Evolutionary conservation across 164 flowering plant genomes (phyloP), one percentile per base, ranked within the genome.

Genomic region (Tetracentron sinense): DNA sequence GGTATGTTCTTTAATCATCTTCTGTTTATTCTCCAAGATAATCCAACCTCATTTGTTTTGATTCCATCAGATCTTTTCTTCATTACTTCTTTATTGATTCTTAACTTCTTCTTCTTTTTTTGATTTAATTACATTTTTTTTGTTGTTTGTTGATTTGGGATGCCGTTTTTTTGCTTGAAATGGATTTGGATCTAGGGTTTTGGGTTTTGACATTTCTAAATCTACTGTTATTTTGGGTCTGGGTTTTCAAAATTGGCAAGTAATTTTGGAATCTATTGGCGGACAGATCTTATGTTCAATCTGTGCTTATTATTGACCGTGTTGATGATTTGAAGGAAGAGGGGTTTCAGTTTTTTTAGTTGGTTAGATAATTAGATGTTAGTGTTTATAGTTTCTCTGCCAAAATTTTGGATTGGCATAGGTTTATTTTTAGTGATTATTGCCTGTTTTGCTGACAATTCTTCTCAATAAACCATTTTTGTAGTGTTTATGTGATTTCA

Each of bases 141-240:
- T 22, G 50, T 25, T n/a, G n/a, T n/a, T n/a, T n/a, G n/a, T n/a
- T n/a, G 16, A 58, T 21, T 60, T 42, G 53, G 2, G 21, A 12
- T 23, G 29, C 61, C 27, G 62, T 30, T 46, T 44, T 20, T 29
- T 22, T 61, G 16, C 25, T 12, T 0, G 16, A 16, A 54, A 48
- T 28, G 15, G n/a, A n/a, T n/a, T n/a, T 58, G 47, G 51, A 44
- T 59, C 58, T 44, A 54, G 53, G 56, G 33, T 42, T 63, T 63
- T 7, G 63, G 56, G n/a, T n/a, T n/a, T 71, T 42, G 65, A 26
- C 23, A 20, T 20, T 11, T 51, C 19, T 31, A 23, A 3, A 14
- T 3, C 20, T 25, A n/a, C n/a, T 7, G 64, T 55, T 42, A 15
- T n/a, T n/a, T n/a, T n/a, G 54, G 58, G 35, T 49, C 58, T 56